A percentile compares a stretch with the other conserved stretches of the same genome.
Conservation (phyloP, 805 yeast genomes). For the Starmera quercuum region DNA sequence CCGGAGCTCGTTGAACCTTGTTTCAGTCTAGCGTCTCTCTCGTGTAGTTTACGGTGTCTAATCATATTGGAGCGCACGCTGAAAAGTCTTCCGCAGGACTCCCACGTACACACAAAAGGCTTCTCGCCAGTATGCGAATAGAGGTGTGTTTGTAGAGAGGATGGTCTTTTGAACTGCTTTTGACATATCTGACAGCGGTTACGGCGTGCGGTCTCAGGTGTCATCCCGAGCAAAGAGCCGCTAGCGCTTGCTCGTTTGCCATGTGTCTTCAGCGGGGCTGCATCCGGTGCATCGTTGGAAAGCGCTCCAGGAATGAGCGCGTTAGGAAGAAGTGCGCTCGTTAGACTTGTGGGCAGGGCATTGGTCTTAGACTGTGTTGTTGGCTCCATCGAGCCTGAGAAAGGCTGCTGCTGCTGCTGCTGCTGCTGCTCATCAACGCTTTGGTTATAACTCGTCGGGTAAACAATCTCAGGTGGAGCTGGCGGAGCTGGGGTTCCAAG, state of each 20-base stretch:
- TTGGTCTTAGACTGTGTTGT: too few species aligned
- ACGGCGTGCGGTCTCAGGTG: conserved; percentile 35
- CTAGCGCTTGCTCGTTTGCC: conserved; percentile 3
- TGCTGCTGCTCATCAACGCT: conserved; percentile 1
- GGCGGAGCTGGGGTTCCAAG: not conserved
- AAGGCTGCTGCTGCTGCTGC: not conserved
- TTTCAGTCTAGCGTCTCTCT: conserved; percentile 17
- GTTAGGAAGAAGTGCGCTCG: too few species aligned
- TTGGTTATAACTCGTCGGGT: too few species aligned
- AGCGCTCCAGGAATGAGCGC: too few species aligned
- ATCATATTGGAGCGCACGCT: conserved; percentile 77
- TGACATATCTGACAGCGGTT: conserved; percentile 51
- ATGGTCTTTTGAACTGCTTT: conserved; percentile 75
- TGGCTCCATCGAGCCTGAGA: too few species aligned
- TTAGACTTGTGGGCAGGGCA: too few species aligned
- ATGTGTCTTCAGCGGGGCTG: conserved; percentile 1
- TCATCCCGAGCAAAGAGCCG: conserved; percentile 25
- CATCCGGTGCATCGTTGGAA: not conserved
- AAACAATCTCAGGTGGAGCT: not conserved
- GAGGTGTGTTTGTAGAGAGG: conserved; percentile 72
- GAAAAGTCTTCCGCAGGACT: conserved; percentile 60
- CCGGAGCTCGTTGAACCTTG: not conserved
- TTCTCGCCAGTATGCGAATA: conserved; percentile 81
- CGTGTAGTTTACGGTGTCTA: conserved; percentile 68
- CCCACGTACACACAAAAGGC: conserved; percentile 59